These are phyloP conservation scores for Ophiostoma triangulosporum DNA, from an alignment of 2,329 filamentous ascomycete genomes.

Conservation along the genomic window DNA sequence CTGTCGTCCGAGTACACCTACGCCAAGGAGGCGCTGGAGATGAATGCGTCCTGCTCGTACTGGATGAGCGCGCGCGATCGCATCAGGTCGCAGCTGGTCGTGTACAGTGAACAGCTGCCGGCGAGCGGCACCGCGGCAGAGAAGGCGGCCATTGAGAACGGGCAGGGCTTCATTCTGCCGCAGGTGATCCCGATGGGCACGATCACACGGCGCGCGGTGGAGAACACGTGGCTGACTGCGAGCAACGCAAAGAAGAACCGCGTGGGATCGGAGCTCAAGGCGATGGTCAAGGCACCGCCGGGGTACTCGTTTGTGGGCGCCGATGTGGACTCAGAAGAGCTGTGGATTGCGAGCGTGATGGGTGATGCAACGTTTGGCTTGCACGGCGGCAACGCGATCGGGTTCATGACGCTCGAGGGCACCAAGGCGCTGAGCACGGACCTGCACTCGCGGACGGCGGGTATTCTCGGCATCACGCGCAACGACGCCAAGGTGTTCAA, in stretches of 20 bases:
- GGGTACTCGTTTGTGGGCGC: conserved; percentile 93
- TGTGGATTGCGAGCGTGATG: conserved; percentile 94
- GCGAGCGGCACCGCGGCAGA: not conserved
- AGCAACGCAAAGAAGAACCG: conserved; percentile 94
- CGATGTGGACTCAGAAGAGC: conserved; percentile 91
- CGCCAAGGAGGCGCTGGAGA: conserved; percentile 88
- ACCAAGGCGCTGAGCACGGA: conserved; percentile 91
- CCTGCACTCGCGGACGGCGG: conserved; percentile 83
- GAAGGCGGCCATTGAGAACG: conserved; percentile 13
- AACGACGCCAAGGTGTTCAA: conserved; percentile 98
- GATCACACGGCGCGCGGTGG: conserved; percentile 82
- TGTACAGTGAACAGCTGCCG: conserved; percentile 40
- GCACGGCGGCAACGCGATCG: conserved; percentile 91
- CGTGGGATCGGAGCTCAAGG: conserved; percentile 91
- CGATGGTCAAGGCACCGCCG: conserved; percentile 83
- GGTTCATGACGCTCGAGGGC: conserved; percentile 97
- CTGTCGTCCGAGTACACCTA: conserved; percentile 79
- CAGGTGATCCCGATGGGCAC: conserved; percentile 98
- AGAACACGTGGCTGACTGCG: conserved; percentile 96
- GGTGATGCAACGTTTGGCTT: conserved; percentile 91
- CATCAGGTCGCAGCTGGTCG: conserved; percentile 90
- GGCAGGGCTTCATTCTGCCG: conserved; percentile 73
- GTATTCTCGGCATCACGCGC: conserved; percentile 82
- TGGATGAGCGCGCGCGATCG: conserved; percentile 94
- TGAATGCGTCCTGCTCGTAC: conserved; percentile 98